Evolutionary conservation across 768 basidiomycete genomes (phyloP), one percentile per base, ranked within the genome.

Genomic region (Hebeloma cylindrosporum): DNA sequence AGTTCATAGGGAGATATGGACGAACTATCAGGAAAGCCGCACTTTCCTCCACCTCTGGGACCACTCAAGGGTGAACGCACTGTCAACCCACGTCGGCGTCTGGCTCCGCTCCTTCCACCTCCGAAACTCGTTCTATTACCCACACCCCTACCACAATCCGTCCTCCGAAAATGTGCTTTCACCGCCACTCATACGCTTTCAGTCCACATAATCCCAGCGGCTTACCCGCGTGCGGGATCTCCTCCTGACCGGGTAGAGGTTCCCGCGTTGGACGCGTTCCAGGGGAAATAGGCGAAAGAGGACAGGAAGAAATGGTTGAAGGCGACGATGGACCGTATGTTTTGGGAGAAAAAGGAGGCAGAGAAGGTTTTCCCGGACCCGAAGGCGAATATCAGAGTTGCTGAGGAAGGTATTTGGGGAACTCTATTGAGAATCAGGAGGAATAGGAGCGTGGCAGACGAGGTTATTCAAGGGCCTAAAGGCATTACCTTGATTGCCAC

Each of bases 401-500:
- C 21, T n/a, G 37, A 51, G 9, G 45, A 55, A 13, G 58, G 55
- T 4, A 38, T 62, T 18, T 62, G 59, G 61, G 53, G 45, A 11
- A 40, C 52, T 32, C 45, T 57, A 7, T 18, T 57, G 28, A 54
- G 61, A 20, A 54, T 59, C 45, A 31, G 49, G 18, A 54, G 61
- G 37, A 59, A 55, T 27, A 29, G 49, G 22, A 39, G 27, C 2
- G 17, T 49, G 3, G 21, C 33, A 9, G 28, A 37, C 14, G 54
- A 41, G 6, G 45, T 42, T 26, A 34, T 23, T 23, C 43, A 47
- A 23, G 28, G 9, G 25, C n/a, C n/a, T n/a, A 51, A 43, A 35
- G 57, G 57, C 11, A 50, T 62, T 14, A 62, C 61, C 9, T 40
- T 62, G 8, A 42, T 60, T 27, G 48, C 54, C 6, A 54, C 59